phyloP scores from a whole-genome alignment of 2,329 filamentous ascomycete genomes.

The Aspergillus nomiae region DNA sequence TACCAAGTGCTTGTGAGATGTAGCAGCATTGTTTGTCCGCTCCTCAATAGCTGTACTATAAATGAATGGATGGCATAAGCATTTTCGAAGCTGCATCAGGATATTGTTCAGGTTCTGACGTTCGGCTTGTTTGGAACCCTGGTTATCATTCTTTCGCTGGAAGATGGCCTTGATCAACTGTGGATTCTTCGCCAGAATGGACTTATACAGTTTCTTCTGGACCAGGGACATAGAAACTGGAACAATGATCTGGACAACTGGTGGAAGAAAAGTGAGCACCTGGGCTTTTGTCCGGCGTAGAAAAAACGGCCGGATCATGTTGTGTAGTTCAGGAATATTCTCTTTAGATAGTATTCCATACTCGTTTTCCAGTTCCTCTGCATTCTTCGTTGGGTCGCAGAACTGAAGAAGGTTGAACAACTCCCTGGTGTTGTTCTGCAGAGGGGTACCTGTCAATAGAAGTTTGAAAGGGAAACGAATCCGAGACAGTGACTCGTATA shows the following conservation, averaged over 20 bases:
- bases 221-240: slow-evolving; percentile 93
- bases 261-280: slow-evolving; percentile 86
- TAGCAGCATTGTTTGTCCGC: slow-evolving; percentile 60
- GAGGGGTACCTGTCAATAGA: slow-evolving; percentile 81
- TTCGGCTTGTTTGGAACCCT: slow-evolving; percentile 64
- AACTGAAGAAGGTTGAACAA: slow-evolving; percentile 97
- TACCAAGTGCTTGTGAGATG: slow-evolving; percentile 77
- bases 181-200: slow-evolving; percentile 87
- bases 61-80: slow-evolving; percentile 92
- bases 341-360: slow-evolving; percentile 80
- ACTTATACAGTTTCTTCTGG: slow-evolving; percentile 93
- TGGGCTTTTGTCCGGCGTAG: slow-evolving; percentile 82
- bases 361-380: slow-evolving; percentile 71
- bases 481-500: slow-evolving; percentile 73
- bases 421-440: slow-evolving; percentile 84
- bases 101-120: slow-evolving; percentile 88
- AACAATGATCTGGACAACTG: slow-evolving; percentile 92
- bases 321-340: slow-evolving; percentile 78
- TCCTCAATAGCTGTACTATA: slow-evolving; percentile 93
- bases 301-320: slow-evolving; percentile 74
- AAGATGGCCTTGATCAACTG: slow-evolving; percentile 88
- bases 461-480: slow-evolving; percentile 82
- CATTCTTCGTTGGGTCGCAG: slow-evolving; percentile 72
- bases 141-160: slow-evolving; percentile 58
- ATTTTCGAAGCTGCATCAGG: slow-evolving; percentile 90